Percentiles rank a stretch among this genome's conserved stretches.
Evolutionary conservation across 2,329 filamentous ascomycete genomes (phyloP).

Genomic region (Botrytis fragariae): DNA sequence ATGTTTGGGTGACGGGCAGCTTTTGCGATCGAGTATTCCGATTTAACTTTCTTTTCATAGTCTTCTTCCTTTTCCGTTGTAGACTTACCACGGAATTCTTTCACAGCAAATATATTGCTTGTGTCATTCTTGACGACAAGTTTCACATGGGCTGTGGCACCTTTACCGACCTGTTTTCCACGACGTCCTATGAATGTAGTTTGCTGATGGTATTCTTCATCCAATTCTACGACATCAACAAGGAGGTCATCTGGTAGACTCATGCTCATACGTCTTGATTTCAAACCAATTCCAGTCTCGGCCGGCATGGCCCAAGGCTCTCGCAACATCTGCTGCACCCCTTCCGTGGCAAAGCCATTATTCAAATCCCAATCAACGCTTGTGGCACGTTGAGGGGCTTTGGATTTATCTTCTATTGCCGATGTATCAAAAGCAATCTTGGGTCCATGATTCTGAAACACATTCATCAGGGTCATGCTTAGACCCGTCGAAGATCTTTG

Average conservation of each 20-base stretch:
- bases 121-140: constrained; percentile 71
- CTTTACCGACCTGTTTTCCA: constrained; percentile 75
- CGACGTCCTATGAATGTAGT: constrained; percentile 69
- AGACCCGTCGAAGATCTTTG: constrained; percentile 44
- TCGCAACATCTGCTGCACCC: constrained; percentile 38
- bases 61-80: constrained; percentile 67
- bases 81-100: constrained; percentile 77
- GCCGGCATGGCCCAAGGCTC: constrained; percentile 61
- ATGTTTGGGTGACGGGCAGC: constrained; percentile 84
- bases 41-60: constrained; percentile 87
- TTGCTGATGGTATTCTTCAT: constrained; percentile 67
- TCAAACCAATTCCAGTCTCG: constrained; percentile 69
- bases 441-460: constrained; percentile 23
- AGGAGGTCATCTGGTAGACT: constrained; percentile 72
- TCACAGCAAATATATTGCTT: constrained; percentile 74
- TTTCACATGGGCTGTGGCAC: constrained; percentile 77
- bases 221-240: constrained; percentile 67
- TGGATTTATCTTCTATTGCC: constrained; percentile 21
- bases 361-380: constrained; percentile 33
- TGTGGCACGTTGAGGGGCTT: constrained; percentile 23
- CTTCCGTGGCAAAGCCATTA: not conserved
- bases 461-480: constrained; percentile 27
- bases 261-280: constrained; percentile 73
- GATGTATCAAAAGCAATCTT: constrained; percentile 27
- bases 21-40: constrained; percentile 84